Evolutionary conservation across 257 asterid genomes (phyloP).

Genomic region (Catharanthus roseus): DNA sequence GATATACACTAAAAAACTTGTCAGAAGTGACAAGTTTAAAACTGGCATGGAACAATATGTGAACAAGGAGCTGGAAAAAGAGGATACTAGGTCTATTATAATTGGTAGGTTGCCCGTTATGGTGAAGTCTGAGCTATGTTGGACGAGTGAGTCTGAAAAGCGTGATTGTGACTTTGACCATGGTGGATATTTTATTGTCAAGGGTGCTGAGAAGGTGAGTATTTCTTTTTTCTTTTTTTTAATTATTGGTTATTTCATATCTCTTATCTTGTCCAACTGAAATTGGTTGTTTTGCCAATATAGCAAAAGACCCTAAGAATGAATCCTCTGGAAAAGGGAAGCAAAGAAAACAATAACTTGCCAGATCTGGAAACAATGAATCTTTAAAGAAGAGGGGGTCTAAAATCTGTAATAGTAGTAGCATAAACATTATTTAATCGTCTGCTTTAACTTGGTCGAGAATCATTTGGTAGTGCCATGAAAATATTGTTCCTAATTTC

Average conservation of each 20-base stretch:
- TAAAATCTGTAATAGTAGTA: background rate
- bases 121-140: constrained; percentile 78
- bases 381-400: background rate
- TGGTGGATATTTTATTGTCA: constrained; percentile 87
- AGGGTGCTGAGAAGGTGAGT: constrained; percentile 95
- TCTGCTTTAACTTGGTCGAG: background rate
- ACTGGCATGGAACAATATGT: constrained; percentile 53
- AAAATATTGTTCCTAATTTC: background rate
- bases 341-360: background rate
- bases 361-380: background rate
- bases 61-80: constrained; percentile 39
- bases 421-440: background rate
- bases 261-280: background rate
- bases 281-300: background rate
- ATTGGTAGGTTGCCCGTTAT: constrained; percentile 87
- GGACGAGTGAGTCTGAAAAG: constrained; percentile 49
- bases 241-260: background rate
- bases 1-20: constrained; percentile 62
- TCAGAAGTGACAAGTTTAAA: constrained; percentile 73
- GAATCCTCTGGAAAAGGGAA: background rate
- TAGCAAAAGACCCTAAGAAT: background rate
- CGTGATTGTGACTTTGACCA: constrained; percentile 77
- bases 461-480: background rate
- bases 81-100: constrained; percentile 28
- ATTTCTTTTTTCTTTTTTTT: constrained; percentile 5